Evolutionary conservation across 805 yeast genomes (phyloP), one percentile per base, ranked within the genome.

Genomic region (Starmerella powellii): DNA sequence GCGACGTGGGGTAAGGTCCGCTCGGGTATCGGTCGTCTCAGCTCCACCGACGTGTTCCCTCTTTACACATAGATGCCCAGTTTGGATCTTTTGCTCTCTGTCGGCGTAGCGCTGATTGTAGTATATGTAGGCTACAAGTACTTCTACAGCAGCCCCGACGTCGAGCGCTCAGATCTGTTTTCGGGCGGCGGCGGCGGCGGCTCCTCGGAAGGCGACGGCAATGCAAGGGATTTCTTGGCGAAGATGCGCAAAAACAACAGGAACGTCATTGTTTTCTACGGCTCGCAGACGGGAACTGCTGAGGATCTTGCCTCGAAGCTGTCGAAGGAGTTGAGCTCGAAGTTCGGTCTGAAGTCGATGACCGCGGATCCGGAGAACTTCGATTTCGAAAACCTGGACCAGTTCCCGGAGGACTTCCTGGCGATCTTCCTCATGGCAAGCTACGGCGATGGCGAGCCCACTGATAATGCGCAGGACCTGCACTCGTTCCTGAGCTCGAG

Each of bases 401-500:
- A 73, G 38, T 62, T 88, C 48, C 72, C 78, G 17, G 64, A 67
- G 15, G 72, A 73, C 46, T 66, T 73, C 41, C 64, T 73, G n/a
- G 76, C 76, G 17, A 76, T 85, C 48, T 79, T 88, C 56, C 70
- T 88, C 57, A 68, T 86, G 65, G 91, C 97, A 26, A 85, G 95
- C 10, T 91, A 91, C 56, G 98, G 98, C 54, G 98, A 88, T 65
- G 98, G 98, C 58, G 98, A 88, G 61, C 94, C 94, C 53, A 88
- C 98, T 12, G 98, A 88, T 61, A 83, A 84, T 54, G 91, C 96
- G n/a, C 72, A 73, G 32, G 76, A 75, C 30, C 84, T 91, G 59
- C 77, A 75, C 57, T 80, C 78, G 44, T 71, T 87, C 55, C 73
- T 76, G 27, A 53, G 61, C 21, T 62, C 68, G 41, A 74, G 71